phyloP scores from a whole-genome alignment of 345 rosid species.

The Conringia planisiliqua region DNA sequence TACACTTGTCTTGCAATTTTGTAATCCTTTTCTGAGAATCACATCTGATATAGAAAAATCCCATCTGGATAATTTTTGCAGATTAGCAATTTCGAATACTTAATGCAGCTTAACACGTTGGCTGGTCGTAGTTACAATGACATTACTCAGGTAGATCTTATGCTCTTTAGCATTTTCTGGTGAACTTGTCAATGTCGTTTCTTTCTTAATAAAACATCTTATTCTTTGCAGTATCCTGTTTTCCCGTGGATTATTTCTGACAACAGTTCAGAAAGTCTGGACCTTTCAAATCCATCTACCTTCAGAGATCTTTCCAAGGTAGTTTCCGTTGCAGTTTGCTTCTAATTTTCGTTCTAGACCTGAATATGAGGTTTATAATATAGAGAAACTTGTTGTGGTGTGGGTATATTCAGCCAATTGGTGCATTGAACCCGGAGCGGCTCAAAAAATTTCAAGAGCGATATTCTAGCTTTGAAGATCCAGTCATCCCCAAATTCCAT shows the following conservation, averaged over 20 bases:
- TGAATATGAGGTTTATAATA: conserved; percentile 15
- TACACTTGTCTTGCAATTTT: conserved; percentile 17
- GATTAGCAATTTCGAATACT: conserved; percentile 98
- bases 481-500: conserved; percentile 96
- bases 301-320: conserved; percentile 98
- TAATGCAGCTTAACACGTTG: conserved; percentile 93
- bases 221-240: conserved; percentile 88
- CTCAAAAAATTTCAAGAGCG: conserved; percentile 86
- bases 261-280: conserved; percentile 67
- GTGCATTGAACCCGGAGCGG: conserved; percentile 83
- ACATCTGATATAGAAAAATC: conserved; percentile 10
- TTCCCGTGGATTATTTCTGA: conserved; percentile 97
- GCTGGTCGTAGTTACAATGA: conserved; percentile 99
- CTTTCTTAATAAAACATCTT: conserved; percentile 15
- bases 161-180: conserved; percentile 6
- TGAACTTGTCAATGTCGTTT: background rate
- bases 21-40: conserved; percentile 8
- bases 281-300: conserved; percentile 81
- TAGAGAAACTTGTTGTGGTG: conserved; percentile 19
- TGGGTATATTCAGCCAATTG: conserved; percentile 76
- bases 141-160: conserved; percentile 79
- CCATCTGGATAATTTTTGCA: conserved; percentile 40
- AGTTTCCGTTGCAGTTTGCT: conserved; percentile 32
- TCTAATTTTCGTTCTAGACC: conserved; percentile 13
- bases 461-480: conserved; percentile 96